Evolutionary conservation across 106 monocot species (phyloP), one percentile per base, ranked within the genome.

Genomic region (Dendrobium nobile): DNA sequence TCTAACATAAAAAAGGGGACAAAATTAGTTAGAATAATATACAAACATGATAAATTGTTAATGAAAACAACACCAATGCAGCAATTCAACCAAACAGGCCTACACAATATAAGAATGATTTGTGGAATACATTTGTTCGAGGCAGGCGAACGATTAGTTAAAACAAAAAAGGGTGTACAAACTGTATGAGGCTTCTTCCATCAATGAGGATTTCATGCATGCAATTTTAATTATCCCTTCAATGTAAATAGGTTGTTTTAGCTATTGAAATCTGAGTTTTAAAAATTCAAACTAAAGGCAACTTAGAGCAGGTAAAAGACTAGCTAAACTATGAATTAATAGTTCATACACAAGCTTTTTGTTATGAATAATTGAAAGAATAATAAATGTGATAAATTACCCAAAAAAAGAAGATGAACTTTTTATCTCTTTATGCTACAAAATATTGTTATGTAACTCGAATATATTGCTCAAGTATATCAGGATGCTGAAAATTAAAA

Each of bases 1-100:
- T 87, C 97, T 98, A 73, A 27, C 28, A 77, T 48, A 43, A 15
- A 59, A 33, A 75, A 78, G 13, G 19, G 15, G 19, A 76, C 19
- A 18, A 76, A 76, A 76, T 28, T 9, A 76, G 22, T 76, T 26
- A 76, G 0, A 42, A 19, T 28, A 43, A 42, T 42, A 0, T 20
- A 43, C 17, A 72, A 70, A 72, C 33, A 2, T 22, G 31, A 3
- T 17, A 72, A 33, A 16, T 13, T 26, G 37, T 26, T 72, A 16
- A 28, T 72, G 28, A n/a, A 72, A 27, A 72, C 1, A 27, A 27
- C 33, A 72, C 0, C 11, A 31, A 61, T 78, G 19, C 5, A 11
- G 26, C 15, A 31, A 40, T 48, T 28, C 10, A 56, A 31, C 5
- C 17, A 41, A 58, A 42, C 33, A 9, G 16, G 13, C 8, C 18